Percentiles rank a stretch among this genome's conserved stretches.
Evolutionary conservation across 2,329 filamentous ascomycete genomes (phyloP).

Genomic region (Hymenoscyphus albidus): DNA sequence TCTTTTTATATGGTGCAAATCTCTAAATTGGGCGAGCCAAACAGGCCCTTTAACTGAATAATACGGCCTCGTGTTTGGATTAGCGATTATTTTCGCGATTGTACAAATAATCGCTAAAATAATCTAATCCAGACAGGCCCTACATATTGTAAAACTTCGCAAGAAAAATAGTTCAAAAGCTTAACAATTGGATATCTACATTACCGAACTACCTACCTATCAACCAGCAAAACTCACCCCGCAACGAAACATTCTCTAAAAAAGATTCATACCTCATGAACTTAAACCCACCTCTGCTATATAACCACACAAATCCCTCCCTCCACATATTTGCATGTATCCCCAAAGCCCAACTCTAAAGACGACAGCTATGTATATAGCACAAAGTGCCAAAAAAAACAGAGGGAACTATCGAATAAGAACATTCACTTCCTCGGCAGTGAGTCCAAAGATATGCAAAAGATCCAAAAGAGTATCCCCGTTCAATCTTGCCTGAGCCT

Average conservation of each 20-base stretch:
- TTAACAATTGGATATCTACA: neutral
- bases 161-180: neutral
- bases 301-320: neutral
- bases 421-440: slow-evolving; percentile 55
- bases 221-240: neutral
- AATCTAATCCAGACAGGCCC: no score
- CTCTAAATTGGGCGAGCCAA: no score
- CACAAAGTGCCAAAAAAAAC: neutral
- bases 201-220: neutral
- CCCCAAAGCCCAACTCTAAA: neutral
- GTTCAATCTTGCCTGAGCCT: slow-evolving; percentile 70
- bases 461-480: slow-evolving; percentile 66
- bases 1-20: no score
- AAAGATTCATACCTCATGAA: neutral
- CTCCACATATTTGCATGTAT: neutral
- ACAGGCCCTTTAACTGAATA: no score
- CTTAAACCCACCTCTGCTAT: neutral
- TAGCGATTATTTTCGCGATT: no score
- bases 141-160: neutral
- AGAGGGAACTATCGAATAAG: neutral
- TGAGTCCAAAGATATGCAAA: slow-evolving; percentile 70
- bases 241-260: neutral
- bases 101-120: no score
- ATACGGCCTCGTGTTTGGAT: no score
- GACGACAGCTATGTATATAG: neutral